A percentile compares a stretch with the other conserved stretches of the same genome.
Evolutionary conservation across 2,329 filamentous ascomycete species (phyloP).

Genomic region (Rhexocercosporidium sp.): DNA sequence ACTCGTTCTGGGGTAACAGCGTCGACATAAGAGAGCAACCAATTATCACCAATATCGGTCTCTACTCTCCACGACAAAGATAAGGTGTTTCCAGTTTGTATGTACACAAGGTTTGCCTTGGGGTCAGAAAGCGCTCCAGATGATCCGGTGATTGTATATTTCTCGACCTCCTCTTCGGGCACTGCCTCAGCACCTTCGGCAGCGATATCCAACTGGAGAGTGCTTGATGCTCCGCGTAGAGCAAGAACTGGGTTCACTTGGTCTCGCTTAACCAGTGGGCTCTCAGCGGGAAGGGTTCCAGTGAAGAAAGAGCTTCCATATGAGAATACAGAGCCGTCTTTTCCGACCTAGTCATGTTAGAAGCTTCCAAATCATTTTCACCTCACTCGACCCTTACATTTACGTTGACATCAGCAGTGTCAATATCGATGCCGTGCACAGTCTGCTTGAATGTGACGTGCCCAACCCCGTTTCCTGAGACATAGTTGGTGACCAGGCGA

Average conservation of each 20-base stretch:
- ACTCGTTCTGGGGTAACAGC: conserved; percentile 10
- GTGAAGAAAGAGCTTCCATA: conserved; percentile 13
- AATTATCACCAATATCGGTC: conserved; percentile 16
- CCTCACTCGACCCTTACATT: background rate
- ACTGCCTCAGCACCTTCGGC: background rate
- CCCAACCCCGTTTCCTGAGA: conserved; percentile 7
- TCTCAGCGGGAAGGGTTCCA: conserved; percentile 3
- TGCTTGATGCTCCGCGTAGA: background rate
- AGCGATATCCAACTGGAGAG: background rate
- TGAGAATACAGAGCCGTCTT: conserved; percentile 8
- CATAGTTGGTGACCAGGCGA: conserved; percentile 57
- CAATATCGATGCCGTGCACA: conserved; percentile 14
- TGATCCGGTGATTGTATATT: conserved; percentile 13
- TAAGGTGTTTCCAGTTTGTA: conserved; percentile 5
- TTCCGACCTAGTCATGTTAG: background rate
- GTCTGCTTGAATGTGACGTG: conserved; percentile 16
- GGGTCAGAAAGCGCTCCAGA: conserved; percentile 12
- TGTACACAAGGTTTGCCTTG: conserved; percentile 8
- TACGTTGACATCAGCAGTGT: conserved; percentile 13
- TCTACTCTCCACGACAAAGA: conserved; percentile 13
- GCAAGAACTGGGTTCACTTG: conserved; percentile 11
- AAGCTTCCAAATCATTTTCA: background rate
- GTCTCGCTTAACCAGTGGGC: conserved; percentile 5
- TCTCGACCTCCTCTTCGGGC: background rate
- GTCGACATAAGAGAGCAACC: conserved; percentile 13